Percentiles rank a stretch among this genome's conserved stretches.
phyloP scores from a whole-genome alignment of 1,139 yeast genomes.

The Saccharomycopsis crataegensis region DNA sequence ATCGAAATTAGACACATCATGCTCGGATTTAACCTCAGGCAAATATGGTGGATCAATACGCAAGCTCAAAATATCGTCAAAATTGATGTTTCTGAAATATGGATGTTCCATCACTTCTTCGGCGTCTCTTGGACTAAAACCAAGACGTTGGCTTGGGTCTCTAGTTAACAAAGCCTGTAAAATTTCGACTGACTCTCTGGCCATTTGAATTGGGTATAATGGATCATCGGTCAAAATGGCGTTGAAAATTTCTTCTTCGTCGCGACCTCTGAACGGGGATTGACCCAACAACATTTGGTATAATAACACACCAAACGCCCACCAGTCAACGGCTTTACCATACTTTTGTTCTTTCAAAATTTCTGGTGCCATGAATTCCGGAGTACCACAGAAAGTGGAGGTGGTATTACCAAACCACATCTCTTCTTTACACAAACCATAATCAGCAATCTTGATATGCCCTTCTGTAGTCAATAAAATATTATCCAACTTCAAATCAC shows the following conservation, averaged over 20 bases:
- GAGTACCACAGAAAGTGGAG: slow-evolving; percentile 97
- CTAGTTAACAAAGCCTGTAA: slow-evolving; percentile 85
- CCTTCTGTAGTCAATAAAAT: slow-evolving; percentile 83
- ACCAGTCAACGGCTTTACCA: slow-evolving; percentile 96
- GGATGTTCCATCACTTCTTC: slow-evolving; percentile 92
- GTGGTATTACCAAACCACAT: slow-evolving; percentile 93
- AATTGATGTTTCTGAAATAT: slow-evolving; percentile 81
- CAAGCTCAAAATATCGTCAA: slow-evolving; percentile 73
- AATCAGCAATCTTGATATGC: slow-evolving; percentile 95
- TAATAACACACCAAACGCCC: slow-evolving; percentile 96
- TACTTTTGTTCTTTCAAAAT: slow-evolving; percentile 78
- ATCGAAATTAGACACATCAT: slow-evolving; percentile 90
- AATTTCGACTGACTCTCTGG: slow-evolving; percentile 90
- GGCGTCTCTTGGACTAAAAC: slow-evolving; percentile 84
- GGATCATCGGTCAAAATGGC: slow-evolving; percentile 98
- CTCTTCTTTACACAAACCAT: slow-evolving; percentile 92
- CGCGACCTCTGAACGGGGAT: slow-evolving; percentile 97
- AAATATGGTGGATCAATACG: slow-evolving; percentile 78
- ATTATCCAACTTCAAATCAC: slow-evolving; percentile 93
- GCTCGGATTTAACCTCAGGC: slow-evolving; percentile 76
- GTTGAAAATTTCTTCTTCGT: slow-evolving; percentile 95
- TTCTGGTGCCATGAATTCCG: slow-evolving; percentile 99
- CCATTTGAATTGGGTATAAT: slow-evolving; percentile 96
- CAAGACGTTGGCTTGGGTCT: slow-evolving; percentile 78
- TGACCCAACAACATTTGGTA: slow-evolving; percentile 96